Base-by-base conservation (phyloP, 1,284 basidiomycete genomes). In the Puccinia novopanici region DNA sequence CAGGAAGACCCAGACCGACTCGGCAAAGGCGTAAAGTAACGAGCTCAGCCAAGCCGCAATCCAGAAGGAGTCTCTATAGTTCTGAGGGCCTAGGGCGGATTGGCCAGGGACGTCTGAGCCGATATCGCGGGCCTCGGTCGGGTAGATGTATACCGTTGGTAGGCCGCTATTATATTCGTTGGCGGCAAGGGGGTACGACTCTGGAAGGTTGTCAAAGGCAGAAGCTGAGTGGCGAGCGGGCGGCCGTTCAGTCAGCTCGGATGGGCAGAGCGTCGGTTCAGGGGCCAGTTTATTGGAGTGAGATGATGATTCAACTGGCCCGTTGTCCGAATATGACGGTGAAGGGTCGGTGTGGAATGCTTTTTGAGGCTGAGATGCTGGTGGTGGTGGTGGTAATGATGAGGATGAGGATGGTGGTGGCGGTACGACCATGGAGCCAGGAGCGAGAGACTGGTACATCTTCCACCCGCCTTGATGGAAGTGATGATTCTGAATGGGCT, bases 31-130 rank as follows among this genome's bases (percentile, higher is more conserved):
- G 71, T 79, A 79, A 2, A 79, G 45, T 9, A 79, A n/a, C 30
- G 77, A 72, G n/a, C 40, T 59, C 15, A 79, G 45, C 77, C 77
- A 79, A 10, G 67, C 48, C 19, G 55, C 77, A 17, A 79, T 71
- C 77, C 77, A 79, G 57, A 79, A 72, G n/a, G 77, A 59, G 71
- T 79, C 77, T 10, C 77, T 34, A 50, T 72, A 79, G 27, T 17
- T 79, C 57, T 79, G 77, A 2, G 77, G 77, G 22, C 77, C 77
- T 1, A 72, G 37, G 22, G 68, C 22, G n/a, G 67, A 34, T 42
- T 79, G 77, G 48, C 77, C 77, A 15, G 67, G n/a, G 0, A 79
- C 77, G 17, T 79, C 68, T 19, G 77, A 48, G 67, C 77, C 77
- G 15, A 79, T 79, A 59, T 79, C 77, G 0, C 77, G 67, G 9